These are phyloP conservation scores for Sedum album DNA, from an alignment of 164 flowering plant genomes.

Conservation along the genomic window DNA sequence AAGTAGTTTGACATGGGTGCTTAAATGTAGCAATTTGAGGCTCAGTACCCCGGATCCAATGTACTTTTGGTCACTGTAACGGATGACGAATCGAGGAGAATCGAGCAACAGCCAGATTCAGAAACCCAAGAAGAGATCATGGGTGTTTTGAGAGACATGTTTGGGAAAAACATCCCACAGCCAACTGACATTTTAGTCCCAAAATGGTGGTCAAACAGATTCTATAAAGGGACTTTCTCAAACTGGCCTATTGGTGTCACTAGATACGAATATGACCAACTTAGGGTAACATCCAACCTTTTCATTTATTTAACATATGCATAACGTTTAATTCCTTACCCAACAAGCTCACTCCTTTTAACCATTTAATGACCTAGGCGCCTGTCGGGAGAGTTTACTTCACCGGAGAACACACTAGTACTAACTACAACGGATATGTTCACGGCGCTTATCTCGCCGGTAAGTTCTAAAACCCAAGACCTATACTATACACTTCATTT, in stretches of 20 bases:
- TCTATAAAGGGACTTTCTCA: constrained; percentile 31
- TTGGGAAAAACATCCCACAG: constrained; percentile 36
- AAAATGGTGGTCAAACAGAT: constrained; percentile 35
- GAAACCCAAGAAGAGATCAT: constrained; percentile 31
- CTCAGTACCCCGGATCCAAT: constrained; percentile 30
- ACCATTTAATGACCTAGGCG: constrained; percentile 16
- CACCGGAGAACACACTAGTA: constrained; percentile 37
- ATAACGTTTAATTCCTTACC: neutral
- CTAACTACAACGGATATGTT: constrained; percentile 15
- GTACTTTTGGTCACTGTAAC: constrained; percentile 33
- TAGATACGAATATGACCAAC: constrained; percentile 16
- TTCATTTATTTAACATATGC: neutral
- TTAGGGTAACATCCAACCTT: constrained; percentile 19
- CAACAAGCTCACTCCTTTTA: too few relatives aligned
- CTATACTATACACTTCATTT: too few relatives aligned
- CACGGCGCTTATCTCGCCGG: constrained; percentile 20
- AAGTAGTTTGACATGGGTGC: neutral
- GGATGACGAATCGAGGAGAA: constrained; percentile 34
- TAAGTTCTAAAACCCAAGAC: neutral
- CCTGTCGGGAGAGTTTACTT: constrained; percentile 41
- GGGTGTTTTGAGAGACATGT: constrained; percentile 39
- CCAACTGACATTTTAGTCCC: constrained; percentile 36
- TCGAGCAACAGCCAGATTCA: constrained; percentile 34
- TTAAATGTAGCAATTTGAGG: constrained; percentile 34
- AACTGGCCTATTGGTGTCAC: constrained; percentile 38